These are phyloP conservation scores for Quambalaria eucalypti DNA, from an alignment of 1,284 basidiomycete species.

Conservation along the genomic window DNA sequence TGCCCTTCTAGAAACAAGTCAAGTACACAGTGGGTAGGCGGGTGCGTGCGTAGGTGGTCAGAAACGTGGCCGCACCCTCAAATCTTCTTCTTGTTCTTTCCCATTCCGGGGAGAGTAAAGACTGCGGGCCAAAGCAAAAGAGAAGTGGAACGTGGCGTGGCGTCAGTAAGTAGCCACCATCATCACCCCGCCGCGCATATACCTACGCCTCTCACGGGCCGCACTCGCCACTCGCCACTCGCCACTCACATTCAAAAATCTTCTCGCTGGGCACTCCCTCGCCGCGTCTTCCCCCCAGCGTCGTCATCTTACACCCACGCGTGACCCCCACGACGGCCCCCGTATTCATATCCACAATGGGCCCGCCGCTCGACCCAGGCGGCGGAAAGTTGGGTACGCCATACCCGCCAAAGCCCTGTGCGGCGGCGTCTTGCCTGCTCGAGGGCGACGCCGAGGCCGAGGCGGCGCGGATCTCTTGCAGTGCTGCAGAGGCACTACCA, in stretches of 20 bases:
- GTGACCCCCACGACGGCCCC: slow-evolving; percentile 64
- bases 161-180: too few species aligned
- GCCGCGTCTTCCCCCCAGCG: slow-evolving; percentile 56
- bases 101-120: slow-evolving; percentile 36
- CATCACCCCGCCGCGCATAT: too few species aligned
- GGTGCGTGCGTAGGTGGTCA: too few species aligned
- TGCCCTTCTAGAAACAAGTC: too few species aligned
- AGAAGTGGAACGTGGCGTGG: background rate
- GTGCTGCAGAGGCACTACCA: background rate
- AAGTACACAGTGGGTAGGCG: too few species aligned
- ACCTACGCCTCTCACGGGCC: background rate
- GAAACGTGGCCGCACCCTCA: too few species aligned
- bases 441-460: too few species aligned
- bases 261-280: slow-evolving; percentile 64
- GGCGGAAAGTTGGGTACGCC: slow-evolving; percentile 52
- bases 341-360: slow-evolving; percentile 59
- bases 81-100: slow-evolving; percentile 17
- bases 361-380: slow-evolving; percentile 63
- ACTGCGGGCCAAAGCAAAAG: slow-evolving; percentile 6
- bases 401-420: background rate
- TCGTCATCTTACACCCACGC: slow-evolving; percentile 56
- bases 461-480: too few species aligned
- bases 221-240: background rate
- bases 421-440: background rate
- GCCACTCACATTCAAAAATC: slow-evolving; percentile 53